Conservation (phyloP, 768 basidiomycete species). For the Phanerochaete carnosa region DNA sequence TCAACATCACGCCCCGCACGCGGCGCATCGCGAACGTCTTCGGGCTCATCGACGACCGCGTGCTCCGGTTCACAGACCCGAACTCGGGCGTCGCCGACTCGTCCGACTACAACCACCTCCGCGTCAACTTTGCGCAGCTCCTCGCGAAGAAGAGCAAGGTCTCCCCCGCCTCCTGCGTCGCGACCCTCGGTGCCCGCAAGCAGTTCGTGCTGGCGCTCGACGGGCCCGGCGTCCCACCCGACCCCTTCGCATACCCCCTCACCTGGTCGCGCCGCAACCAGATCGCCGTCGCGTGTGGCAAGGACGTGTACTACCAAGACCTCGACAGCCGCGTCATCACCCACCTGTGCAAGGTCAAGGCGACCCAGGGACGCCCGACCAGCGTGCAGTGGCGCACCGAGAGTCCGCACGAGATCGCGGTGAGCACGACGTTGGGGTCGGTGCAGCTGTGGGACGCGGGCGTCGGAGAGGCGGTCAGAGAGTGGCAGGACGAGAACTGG, state of each 20-base stretch:
- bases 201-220: constrained; percentile 62
- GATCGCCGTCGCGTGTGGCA: constrained; percentile 61
- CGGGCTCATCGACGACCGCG: constrained; percentile 52
- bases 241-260: constrained; percentile 55
- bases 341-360: constrained; percentile 41
- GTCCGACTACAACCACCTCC: constrained; percentile 45
- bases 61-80: constrained; percentile 50
- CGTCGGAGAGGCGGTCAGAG: constrained; percentile 22
- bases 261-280: constrained; percentile 57
- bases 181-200: constrained; percentile 50
- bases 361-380: constrained; percentile 35
- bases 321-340: constrained; percentile 51
- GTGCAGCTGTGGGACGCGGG: constrained; percentile 55
- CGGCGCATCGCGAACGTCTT: constrained; percentile 61
- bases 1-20: constrained; percentile 64
- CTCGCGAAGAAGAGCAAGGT: constrained; percentile 32
- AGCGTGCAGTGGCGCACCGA: constrained; percentile 51
- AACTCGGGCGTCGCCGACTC: constrained; percentile 30
- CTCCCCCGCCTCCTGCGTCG: constrained; percentile 48
- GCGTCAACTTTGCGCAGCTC: constrained; percentile 50
- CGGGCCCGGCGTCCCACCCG: constrained; percentile 55
- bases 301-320: constrained; percentile 61
- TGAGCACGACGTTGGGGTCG: constrained; percentile 47
- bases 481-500: constrained; percentile 34
- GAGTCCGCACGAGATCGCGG: constrained; percentile 41